Conservation (phyloP, 352 stramenopile species). For the Globisporangium cystogenes region DNA sequence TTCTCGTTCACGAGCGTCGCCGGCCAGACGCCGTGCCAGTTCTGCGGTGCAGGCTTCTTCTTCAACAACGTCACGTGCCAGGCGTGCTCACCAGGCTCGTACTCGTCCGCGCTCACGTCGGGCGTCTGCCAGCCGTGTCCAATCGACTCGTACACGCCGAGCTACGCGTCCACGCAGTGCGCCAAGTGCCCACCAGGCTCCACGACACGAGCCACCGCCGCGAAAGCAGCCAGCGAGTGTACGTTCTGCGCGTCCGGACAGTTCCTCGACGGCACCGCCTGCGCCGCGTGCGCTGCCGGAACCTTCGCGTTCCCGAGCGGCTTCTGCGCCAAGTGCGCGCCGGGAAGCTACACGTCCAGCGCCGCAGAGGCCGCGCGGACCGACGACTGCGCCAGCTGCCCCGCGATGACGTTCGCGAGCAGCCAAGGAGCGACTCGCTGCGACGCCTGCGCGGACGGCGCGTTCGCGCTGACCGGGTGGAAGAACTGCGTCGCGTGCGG, state of each 20-base stretch:
- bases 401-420: conserved; percentile 31
- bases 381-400: conserved; percentile 28
- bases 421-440: conserved; percentile 23
- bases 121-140: conserved; percentile 43
- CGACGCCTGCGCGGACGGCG: conserved; percentile 21
- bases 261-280: conserved; percentile 24
- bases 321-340: conserved; percentile 31
- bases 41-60: conserved; percentile 23
- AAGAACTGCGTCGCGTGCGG: conserved; percentile 45
- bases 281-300: conserved; percentile 15
- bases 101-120: conserved; percentile 17
- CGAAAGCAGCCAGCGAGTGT: conserved; percentile 25
- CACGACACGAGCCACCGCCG: conserved; percentile 19
- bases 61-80: conserved; percentile 21
- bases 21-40: conserved; percentile 24
- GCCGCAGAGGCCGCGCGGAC: conserved; percentile 1
- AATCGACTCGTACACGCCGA: conserved; percentile 27
- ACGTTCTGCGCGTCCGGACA: conserved; percentile 22
- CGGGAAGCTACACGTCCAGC: conserved; percentile 33
- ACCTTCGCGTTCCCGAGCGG: conserved; percentile 20
- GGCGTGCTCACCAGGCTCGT: conserved; percentile 32
- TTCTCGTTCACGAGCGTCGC: conserved; percentile 28
- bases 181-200: conserved; percentile 26
- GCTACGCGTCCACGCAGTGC: conserved; percentile 17
- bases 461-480: conserved; percentile 53